These are phyloP conservation scores for Bauhinia variegata DNA, from an alignment of 306 rosid species.

Conservation along the genomic window DNA sequence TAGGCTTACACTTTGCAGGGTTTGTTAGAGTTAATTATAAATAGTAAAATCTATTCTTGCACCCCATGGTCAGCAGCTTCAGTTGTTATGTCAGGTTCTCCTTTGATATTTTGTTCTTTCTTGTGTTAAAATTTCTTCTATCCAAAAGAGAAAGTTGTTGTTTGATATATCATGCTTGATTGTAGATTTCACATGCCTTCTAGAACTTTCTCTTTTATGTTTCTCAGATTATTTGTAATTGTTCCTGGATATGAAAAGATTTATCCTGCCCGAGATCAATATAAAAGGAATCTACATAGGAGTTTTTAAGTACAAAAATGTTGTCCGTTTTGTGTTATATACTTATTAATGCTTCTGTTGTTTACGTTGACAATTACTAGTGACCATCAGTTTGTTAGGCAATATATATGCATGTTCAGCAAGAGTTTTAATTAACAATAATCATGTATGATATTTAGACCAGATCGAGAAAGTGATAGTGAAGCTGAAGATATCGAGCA, in stretches of 20 bases:
- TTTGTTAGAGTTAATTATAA: neutral
- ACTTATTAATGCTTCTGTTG: conserved; percentile 18
- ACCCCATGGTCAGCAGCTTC: neutral
- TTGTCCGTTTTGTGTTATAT: conserved; percentile 1
- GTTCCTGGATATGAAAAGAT: too few species aligned
- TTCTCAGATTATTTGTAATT: too few species aligned
- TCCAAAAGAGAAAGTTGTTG: too few species aligned
- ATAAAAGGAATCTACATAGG: neutral
- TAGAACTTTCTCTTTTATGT: neutral
- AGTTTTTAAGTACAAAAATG: neutral
- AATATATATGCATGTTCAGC: conserved; percentile 23
- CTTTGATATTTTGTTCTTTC: too few species aligned
- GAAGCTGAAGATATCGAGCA: conserved; percentile 97
- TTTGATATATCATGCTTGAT: neutral
- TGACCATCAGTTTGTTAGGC: conserved; percentile 7
- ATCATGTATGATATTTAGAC: conserved; percentile 57
- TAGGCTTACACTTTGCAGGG: neutral
- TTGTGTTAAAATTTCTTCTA: too few species aligned
- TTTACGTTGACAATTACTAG: conserved; percentile 23
- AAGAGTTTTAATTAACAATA: conserved; percentile 30
- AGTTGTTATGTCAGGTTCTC: conserved; percentile 3
- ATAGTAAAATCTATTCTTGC: neutral
- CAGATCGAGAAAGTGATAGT: conserved; percentile 83
- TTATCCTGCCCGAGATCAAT: neutral
- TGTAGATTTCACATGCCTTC: neutral